Percentiles rank a stretch among this genome's conserved stretches.
Conservation (phyloP, 495 filamentous ascomycete species). For the Penicillium soppii region DNA sequence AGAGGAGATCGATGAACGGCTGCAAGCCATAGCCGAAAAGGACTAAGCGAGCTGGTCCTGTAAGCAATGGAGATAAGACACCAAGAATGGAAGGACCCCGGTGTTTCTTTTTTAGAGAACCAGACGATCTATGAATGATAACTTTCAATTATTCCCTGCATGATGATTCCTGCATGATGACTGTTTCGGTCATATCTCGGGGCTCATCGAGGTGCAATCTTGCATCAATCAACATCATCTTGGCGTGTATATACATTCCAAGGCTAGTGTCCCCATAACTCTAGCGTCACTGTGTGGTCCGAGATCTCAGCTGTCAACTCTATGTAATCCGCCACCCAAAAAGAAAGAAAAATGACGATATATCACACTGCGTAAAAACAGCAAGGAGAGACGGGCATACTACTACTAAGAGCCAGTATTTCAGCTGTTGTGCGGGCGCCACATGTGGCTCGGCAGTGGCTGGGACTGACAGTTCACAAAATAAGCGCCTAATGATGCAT, state of each 20-base stretch:
- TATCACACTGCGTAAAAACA: conserved; percentile 3
- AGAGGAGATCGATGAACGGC: conserved; percentile 96
- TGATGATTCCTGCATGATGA: conserved; percentile 16
- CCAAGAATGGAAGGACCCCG: conserved; percentile 1
- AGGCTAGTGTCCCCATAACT: background rate
- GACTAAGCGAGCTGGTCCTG: conserved; percentile 56
- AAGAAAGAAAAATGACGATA: background rate
- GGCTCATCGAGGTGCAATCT: background rate
- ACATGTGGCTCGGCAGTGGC: conserved; percentile 14
- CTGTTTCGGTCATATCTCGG: conserved; percentile 19
- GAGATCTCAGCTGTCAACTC: background rate
- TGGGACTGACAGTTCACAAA: background rate
- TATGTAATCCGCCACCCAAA: background rate
- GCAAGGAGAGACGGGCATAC: conserved; percentile 2
- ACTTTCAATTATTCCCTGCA: conserved; percentile 15
- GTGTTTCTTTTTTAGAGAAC: conserved; percentile 19
- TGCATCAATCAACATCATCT: too few relatives aligned
- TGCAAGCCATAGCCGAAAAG: conserved; percentile 98
- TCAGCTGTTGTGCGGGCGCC: conserved; percentile 1
- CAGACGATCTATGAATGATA: conserved; percentile 22
- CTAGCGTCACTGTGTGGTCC: background rate
- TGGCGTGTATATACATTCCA: too few relatives aligned
- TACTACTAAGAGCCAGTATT: background rate
- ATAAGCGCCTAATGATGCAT: background rate
- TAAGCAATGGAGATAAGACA: conserved; percentile 8